phyloP scores from a whole-genome alignment of 1,284 basidiomycete species.

The Ustilago crameri region DNA sequence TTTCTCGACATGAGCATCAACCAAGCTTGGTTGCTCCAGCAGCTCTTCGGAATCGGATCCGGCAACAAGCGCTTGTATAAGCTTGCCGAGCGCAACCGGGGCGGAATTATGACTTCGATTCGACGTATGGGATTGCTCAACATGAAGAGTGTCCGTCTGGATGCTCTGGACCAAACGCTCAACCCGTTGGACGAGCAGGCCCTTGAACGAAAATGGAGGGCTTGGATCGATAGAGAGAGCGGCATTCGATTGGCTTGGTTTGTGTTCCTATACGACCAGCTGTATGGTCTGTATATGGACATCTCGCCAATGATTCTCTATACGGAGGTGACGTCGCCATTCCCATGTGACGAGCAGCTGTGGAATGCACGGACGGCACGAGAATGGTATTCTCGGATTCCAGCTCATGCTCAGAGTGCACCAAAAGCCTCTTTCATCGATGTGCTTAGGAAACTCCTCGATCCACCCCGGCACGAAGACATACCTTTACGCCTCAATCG shows the following conservation, averaged over 20 bases:
- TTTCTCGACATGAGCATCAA: slow-evolving; percentile 24
- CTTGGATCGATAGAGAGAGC: slow-evolving; percentile 18
- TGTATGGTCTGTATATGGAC: slow-evolving; percentile 19
- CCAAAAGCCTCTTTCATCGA: slow-evolving; percentile 8
- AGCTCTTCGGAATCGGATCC: slow-evolving; percentile 23
- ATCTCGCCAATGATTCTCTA: slow-evolving; percentile 22
- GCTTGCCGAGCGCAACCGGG: slow-evolving; percentile 25
- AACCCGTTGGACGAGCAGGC: slow-evolving; percentile 1
- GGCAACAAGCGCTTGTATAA: slow-evolving; percentile 25
- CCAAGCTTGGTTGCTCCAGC: slow-evolving; percentile 20
- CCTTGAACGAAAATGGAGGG: slow-evolving; percentile 10
- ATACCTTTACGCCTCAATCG: slow-evolving; percentile 13
- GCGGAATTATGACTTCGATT: slow-evolving; percentile 22
- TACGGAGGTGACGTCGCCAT: slow-evolving; percentile 14
- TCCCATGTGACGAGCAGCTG: slow-evolving; percentile 20
- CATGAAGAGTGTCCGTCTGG: slow-evolving; percentile 3
- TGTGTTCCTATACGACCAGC: slow-evolving; percentile 26
- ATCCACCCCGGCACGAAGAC: slow-evolving; percentile 16
- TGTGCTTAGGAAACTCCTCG: slow-evolving; percentile 13
- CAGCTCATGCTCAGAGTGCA: neutral
- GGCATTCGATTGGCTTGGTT: slow-evolving; percentile 21
- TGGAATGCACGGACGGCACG: slow-evolving; percentile 16
- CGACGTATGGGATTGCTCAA: slow-evolving; percentile 18
- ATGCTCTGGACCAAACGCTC: neutral
- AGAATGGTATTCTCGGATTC: slow-evolving; percentile 9